phyloP scores from a whole-genome alignment of 2,329 filamentous ascomycete species.

The Cladosporium phlei region DNA sequence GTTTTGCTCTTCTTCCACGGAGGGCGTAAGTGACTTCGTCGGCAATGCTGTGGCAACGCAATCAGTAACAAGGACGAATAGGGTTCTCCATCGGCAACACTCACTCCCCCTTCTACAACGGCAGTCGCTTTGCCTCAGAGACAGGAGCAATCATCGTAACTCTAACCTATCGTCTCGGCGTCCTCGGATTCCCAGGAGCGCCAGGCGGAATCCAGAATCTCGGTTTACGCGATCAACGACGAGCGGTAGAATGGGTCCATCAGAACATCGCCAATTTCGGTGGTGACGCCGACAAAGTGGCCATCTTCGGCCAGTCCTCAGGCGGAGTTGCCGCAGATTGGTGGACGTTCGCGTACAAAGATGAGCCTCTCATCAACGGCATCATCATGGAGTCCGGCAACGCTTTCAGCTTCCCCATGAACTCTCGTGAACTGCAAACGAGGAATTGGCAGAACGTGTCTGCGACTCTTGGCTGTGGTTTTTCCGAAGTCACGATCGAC shows the following conservation, averaged over 20 bases:
- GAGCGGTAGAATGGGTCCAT: conserved; percentile 49
- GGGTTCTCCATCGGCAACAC: conserved; percentile 36
- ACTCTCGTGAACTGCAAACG: conserved; percentile 31
- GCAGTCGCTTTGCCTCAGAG: conserved; percentile 32
- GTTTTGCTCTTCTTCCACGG: conserved; percentile 42
- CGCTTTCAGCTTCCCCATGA: conserved; percentile 42
- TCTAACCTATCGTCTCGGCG: conserved; percentile 41
- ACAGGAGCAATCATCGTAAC: conserved; percentile 40
- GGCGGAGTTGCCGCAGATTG: conserved; percentile 27
- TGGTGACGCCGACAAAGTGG: conserved; percentile 34
- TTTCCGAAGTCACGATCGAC: conserved; percentile 24
- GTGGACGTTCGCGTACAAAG: conserved; percentile 31
- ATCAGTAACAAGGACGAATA: conserved; percentile 11
- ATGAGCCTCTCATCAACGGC: conserved; percentile 36
- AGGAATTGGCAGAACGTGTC: conserved; percentile 43
- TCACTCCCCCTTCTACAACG: conserved; percentile 35
- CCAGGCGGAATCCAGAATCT: conserved; percentile 39
- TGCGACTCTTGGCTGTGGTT: conserved; percentile 36
- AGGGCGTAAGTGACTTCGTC: conserved; percentile 32
- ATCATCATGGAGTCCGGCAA: conserved; percentile 37
- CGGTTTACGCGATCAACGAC: conserved; percentile 51
- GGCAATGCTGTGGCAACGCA: too few species aligned
- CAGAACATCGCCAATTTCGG: conserved; percentile 50
- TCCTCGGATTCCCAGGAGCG: conserved; percentile 40
- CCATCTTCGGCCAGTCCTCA: conserved; percentile 28